Evolutionary conservation across 805 yeast genomes (phyloP).

Genomic region (Zygosaccharomyces siamensis): DNA sequence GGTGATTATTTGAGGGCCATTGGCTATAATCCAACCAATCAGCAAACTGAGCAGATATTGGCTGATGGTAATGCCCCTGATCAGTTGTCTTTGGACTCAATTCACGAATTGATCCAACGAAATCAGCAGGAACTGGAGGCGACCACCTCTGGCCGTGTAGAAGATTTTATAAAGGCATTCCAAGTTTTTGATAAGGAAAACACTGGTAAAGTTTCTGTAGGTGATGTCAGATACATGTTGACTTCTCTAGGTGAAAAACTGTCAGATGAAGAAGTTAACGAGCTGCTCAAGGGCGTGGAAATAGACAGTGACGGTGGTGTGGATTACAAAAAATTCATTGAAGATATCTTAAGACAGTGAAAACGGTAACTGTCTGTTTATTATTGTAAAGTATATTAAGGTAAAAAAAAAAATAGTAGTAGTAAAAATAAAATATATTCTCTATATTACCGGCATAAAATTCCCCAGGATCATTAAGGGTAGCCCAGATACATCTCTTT

Average conservation of each 20-base stretch:
- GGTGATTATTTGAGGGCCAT: conserved; percentile 95
- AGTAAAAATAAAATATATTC: conserved; percentile 1
- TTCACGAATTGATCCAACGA: conserved; percentile 22
- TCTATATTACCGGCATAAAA: conserved; percentile 62
- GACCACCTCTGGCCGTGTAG: conserved; percentile 34
- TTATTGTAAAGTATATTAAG: neutral
- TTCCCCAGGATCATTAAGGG: conserved; percentile 97
- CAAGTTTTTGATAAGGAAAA: conserved; percentile 96
- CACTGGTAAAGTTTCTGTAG: conserved; percentile 95
- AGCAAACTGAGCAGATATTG: conserved; percentile 27
- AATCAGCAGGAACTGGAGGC: conserved; percentile 28
- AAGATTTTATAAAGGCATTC: conserved; percentile 89
- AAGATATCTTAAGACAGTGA: conserved; percentile 83
- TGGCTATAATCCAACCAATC: conserved; percentile 95
- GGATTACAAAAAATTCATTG: conserved; percentile 91
- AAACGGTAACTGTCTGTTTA: neutral
- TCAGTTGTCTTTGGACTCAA: conserved; percentile 28
- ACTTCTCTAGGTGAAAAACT: conserved; percentile 95
- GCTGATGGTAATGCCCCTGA: conserved; percentile 15
- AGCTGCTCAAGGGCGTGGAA: conserved; percentile 89
- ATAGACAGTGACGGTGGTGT: conserved; percentile 92
- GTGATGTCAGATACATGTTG: conserved; percentile 90
- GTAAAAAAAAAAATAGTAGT: conserved; percentile 29
- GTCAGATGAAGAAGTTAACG: conserved; percentile 88
- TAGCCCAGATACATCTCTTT: conserved; percentile 91